Evolutionary conservation across 2,329 filamentous ascomycete genomes (phyloP), one percentile per base, ranked within the genome.

Genomic region (Ceratocystis alfenasii): DNA sequence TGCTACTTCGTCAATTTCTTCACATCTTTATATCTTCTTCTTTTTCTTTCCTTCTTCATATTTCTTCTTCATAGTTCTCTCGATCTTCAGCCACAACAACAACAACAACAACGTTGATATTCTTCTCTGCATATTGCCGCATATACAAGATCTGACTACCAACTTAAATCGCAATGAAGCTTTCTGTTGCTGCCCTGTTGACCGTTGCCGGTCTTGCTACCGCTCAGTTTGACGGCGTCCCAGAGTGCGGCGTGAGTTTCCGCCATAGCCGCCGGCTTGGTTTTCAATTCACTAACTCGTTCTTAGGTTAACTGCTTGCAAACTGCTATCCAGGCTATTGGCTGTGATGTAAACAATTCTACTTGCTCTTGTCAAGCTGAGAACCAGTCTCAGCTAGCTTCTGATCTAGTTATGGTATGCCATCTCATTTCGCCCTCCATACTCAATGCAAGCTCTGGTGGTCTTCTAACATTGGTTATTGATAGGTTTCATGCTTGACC

Each of bases 171-270:
- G 78, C 70, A 22, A 79, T 79, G 77, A 79, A 78, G 76, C 69
- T 72, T 69, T 63, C 73, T 75, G 66, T 67, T 75, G 41, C 63
- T 25, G 50, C 53, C 20, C 60, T 64, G 48, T 44, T 64, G 33
- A 41, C 60, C 48, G 55, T 53, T 46, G 36, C 72, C 66, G 72
- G 75, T 71, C 68, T 78, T 46, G 76, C 72, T 53, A 72, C 73
- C 62, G 77, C 76, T 41, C 76, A 78, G 71, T 71, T 78, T 62
- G 50, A 68, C 30, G 74, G 71, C 46, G 69, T 75, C 66, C 75
- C 77, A 60, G 20, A 70, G 4, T 79, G 78, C 69, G 76, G 77
- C 70, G 77, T 79, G 75, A 68, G 77, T 74, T 7, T 12, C 10
- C 3, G 7, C 20, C 48, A 59, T 55, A 3, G 1, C 28, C 17